phyloP scores from a whole-genome alignment of 1,284 basidiomycete genomes.

The Bondarzewia mesenterica region DNA sequence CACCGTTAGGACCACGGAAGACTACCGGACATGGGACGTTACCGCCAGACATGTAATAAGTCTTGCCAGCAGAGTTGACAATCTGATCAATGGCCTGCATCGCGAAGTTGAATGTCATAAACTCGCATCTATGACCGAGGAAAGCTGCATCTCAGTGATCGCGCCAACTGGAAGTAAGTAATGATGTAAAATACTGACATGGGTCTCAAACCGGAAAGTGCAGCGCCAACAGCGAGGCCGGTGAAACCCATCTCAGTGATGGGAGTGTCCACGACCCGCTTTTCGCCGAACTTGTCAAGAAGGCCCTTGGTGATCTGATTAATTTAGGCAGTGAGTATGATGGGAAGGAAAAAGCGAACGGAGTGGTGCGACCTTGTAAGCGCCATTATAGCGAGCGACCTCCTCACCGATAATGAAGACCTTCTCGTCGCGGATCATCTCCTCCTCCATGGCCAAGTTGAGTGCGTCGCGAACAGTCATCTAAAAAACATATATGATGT shows the following conservation, averaged over 20 bases:
- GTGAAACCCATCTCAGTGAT: conserved; percentile 99
- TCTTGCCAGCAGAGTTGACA: conserved; percentile 99
- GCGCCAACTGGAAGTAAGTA: background rate
- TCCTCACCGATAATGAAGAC: conserved; percentile 98
- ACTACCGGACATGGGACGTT: conserved; percentile 97
- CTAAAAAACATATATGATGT: conserved; percentile 29
- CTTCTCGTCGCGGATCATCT: conserved; percentile 94
- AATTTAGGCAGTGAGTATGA: background rate
- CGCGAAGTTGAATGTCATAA: conserved; percentile 98
- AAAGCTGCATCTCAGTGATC: background rate
- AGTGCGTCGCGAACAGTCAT: conserved; percentile 99
- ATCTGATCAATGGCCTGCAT: conserved; percentile 99
- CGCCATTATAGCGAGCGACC: conserved; percentile 98
- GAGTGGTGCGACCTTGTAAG: conserved; percentile 77
- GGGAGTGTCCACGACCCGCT: conserved; percentile 95
- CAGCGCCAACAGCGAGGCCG: conserved; percentile 93
- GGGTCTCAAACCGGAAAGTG: conserved; percentile 89
- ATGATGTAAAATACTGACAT: conserved; percentile 42
- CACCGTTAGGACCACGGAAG: conserved; percentile 99
- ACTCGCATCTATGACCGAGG: conserved; percentile 74
- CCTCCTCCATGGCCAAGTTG: conserved; percentile 98
- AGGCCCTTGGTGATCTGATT: conserved; percentile 91
- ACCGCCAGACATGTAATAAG: conserved; percentile 99
- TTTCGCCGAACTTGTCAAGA: conserved; percentile 99
- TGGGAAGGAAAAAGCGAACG: background rate